Percentiles rank a stretch among this genome's conserved stretches.
Evolutionary conservation across 2,329 filamentous ascomycete species (phyloP).

Genomic region (Ciborinia camelliae): DNA sequence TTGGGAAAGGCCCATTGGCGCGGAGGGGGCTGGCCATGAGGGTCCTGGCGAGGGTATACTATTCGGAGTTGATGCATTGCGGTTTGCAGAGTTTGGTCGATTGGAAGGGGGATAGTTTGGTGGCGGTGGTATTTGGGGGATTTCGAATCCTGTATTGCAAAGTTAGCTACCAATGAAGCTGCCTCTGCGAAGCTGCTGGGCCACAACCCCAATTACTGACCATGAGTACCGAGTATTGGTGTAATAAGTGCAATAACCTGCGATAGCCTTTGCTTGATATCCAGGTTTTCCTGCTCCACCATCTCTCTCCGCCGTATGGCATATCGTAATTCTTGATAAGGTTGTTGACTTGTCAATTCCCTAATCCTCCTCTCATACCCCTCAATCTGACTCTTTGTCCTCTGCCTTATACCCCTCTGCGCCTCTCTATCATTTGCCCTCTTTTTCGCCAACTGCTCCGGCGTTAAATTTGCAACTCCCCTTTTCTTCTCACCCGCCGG

Average conservation of each 20-base stretch:
- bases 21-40: conserved; percentile 36
- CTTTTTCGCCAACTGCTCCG: conserved; percentile 85
- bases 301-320: conserved; percentile 73
- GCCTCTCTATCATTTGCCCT: conserved; percentile 89
- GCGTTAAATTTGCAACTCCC: conserved; percentile 80
- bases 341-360: conserved; percentile 72
- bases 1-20: conserved; percentile 33
- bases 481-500: conserved; percentile 36
- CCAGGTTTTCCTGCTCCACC: conserved; percentile 74
- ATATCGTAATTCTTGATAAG: conserved; percentile 77
- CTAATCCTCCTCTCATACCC: conserved; percentile 70
- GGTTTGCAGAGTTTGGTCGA: conserved; percentile 34
- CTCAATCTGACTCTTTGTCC: conserved; percentile 86
- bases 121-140: conserved; percentile 26
- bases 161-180: conserved; percentile 1
- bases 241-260: conserved; percentile 62
- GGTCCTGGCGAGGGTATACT: conserved; percentile 40
- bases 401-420: conserved; percentile 80
- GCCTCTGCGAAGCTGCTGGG: not conserved
- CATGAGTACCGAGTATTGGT: conserved; percentile 47
- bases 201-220: conserved; percentile 28
- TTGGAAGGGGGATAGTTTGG: conserved; percentile 31
- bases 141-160: conserved; percentile 24
- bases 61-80: conserved; percentile 42
- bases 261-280: conserved; percentile 67